Percentiles rank a stretch among this genome's conserved stretches.
phyloP scores from a whole-genome alignment of 768 basidiomycete species.

The Ephemerocybe angulata region DNA sequence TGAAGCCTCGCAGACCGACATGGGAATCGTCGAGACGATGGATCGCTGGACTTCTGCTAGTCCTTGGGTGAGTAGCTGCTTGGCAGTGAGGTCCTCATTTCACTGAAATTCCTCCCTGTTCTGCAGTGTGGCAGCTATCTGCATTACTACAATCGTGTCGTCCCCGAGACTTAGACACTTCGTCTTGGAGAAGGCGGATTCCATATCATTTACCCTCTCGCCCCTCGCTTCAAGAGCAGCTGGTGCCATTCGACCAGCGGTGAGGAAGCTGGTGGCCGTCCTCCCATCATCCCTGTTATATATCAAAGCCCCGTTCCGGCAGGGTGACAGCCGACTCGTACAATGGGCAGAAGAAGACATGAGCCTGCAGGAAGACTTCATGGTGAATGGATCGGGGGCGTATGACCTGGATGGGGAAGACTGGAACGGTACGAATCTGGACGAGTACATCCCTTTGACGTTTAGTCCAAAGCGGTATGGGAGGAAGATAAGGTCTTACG shows the following conservation, averaged over 20 bases:
- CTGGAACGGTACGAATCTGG: conserved; percentile 21
- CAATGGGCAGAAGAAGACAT: conserved; percentile 49
- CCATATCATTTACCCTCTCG: conserved; percentile 18
- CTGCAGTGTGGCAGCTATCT: too few species aligned
- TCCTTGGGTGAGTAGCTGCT: conserved; percentile 20
- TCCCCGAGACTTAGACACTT: conserved; percentile 25
- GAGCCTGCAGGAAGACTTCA: conserved; percentile 38
- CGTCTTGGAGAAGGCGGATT: conserved; percentile 18
- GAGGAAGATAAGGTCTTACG: conserved; percentile 18
- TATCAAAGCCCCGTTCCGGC: conserved; percentile 32
- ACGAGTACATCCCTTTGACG: conserved; percentile 46
- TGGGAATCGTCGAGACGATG: conserved; percentile 18
- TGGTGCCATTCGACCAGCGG: background rate
- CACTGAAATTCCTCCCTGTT: background rate
- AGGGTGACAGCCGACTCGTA: conserved; percentile 38
- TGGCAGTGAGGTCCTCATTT: background rate
- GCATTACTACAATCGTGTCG: too few species aligned
- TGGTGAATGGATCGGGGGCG: conserved; percentile 38
- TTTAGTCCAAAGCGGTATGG: conserved; percentile 22
- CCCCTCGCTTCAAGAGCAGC: conserved; percentile 8
- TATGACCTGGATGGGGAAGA: conserved; percentile 18
- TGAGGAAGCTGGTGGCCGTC: background rate
- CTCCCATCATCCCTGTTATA: conserved; percentile 15
- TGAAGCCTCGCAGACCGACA: background rate
- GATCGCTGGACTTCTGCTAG: conserved; percentile 21